Evolutionary conservation across 495 filamentous ascomycete species (phyloP).

Genomic region (Neurospora pannonica): DNA sequence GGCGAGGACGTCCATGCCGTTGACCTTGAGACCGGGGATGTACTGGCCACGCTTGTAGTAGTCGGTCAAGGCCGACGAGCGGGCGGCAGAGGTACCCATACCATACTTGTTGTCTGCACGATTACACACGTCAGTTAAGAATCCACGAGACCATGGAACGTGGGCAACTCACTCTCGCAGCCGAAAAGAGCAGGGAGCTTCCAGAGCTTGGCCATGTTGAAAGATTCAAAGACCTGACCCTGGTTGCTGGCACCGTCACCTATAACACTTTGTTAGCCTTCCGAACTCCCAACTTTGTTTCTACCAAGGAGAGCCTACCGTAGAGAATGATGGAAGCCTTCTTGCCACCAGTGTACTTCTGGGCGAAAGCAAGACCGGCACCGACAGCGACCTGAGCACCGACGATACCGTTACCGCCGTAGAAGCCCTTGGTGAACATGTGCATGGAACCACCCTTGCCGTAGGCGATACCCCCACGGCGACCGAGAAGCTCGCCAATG

Average conservation of each 20-base stretch:
- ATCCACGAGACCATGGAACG: neutral
- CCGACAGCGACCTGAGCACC: conserved; percentile 97
- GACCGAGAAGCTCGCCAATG: conserved; percentile 91
- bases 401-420: conserved; percentile 97
- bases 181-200: conserved; percentile 90
- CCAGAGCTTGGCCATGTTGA: conserved; percentile 99
- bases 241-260: conserved; percentile 93
- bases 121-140: neutral
- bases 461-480: conserved; percentile 92
- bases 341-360: conserved; percentile 80
- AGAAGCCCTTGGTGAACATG: conserved; percentile 98
- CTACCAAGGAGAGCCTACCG: conserved; percentile 33
- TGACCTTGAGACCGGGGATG: conserved; percentile 98
- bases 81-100: conserved; percentile 95
- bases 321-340: conserved; percentile 85
- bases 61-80: conserved; percentile 89
- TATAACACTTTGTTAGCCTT: conserved; percentile 3
- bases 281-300: neutral
- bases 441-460: conserved; percentile 99
- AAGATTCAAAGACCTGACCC: conserved; percentile 98
- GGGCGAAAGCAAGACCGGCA: conserved; percentile 92
- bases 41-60: conserved; percentile 99
- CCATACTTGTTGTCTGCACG: conserved; percentile 96
- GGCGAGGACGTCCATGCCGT: conserved; percentile 98
- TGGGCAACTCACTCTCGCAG: conserved; percentile 75